Conservation (phyloP, 75 land plant species). For the Pinus albicaulis region DNA sequence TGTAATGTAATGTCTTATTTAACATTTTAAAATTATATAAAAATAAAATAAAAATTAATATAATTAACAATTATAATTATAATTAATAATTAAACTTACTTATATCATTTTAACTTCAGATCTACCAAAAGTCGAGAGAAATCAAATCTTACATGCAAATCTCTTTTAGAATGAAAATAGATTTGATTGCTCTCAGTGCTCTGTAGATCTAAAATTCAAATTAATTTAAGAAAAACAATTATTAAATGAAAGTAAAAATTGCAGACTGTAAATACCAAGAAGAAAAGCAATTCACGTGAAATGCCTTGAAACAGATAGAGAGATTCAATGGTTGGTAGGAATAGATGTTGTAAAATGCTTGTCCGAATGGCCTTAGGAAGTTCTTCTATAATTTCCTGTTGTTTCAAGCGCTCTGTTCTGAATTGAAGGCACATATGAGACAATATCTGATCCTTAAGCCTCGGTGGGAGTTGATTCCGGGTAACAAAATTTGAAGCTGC, state of each 20-base stretch:
- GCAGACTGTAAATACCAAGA: neutral
- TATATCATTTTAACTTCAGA: no score
- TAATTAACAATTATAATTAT: no score
- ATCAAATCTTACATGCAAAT: no score
- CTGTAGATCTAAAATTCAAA: no score
- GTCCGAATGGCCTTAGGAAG: conserved; percentile 76
- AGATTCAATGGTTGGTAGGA: conserved; percentile 42
- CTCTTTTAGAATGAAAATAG: no score
- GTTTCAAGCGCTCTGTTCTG: conserved; percentile 67
- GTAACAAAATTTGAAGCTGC: conserved; percentile 49
- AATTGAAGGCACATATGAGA: conserved; percentile 69
- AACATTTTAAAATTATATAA: no score
- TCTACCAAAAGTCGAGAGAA: no score
- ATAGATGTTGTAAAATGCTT: conserved; percentile 72
- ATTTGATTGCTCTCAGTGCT: no score
- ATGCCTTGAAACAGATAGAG: conserved; percentile 47
- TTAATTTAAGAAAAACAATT: no score
- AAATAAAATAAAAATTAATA: no score
- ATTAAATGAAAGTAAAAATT: neutral
- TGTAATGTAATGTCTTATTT: no score
- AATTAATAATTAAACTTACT: no score
- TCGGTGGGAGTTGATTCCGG: conserved; percentile 52
- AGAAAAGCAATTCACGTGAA: neutral
- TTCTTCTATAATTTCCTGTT: conserved; percentile 55
- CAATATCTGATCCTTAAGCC: conserved; percentile 19